phyloP scores from a whole-genome alignment of 495 filamentous ascomycete species.

The Penicillium dipodomyicola region DNA sequence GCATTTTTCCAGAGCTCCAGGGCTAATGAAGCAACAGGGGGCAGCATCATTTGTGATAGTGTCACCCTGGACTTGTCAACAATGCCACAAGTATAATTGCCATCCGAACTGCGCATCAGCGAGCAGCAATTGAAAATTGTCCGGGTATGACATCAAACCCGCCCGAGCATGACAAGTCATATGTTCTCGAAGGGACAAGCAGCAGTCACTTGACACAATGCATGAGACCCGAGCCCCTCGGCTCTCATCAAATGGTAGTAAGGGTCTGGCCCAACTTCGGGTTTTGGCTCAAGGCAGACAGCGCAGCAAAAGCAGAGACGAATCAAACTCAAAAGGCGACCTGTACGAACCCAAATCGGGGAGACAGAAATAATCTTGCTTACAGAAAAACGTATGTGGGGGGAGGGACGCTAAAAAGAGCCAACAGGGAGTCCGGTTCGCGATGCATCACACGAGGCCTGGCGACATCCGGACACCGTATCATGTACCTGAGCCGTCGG shows the following conservation, averaged over 20 bases:
- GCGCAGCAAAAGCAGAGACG: background rate
- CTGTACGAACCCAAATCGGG: background rate
- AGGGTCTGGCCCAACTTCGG: background rate
- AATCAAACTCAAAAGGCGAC: background rate
- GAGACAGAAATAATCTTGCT: background rate
- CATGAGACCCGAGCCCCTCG: background rate
- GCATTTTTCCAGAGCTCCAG: background rate
- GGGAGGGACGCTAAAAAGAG: background rate
- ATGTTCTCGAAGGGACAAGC: conserved; percentile 4
- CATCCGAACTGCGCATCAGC: background rate
- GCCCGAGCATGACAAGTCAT: conserved; percentile 6
- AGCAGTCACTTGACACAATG: conserved; percentile 7
- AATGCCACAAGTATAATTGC: background rate
- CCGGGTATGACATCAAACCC: background rate
- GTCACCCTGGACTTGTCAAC: background rate
- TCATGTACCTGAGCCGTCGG: background rate
- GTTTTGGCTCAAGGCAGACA: background rate
- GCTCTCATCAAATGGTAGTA: background rate
- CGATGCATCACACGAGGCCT: conserved; percentile 1
- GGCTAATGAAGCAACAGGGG: background rate
- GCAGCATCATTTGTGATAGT: background rate
- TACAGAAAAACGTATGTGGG: background rate
- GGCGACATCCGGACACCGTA: background rate
- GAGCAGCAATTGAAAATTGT: background rate
- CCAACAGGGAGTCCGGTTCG: background rate